Percentiles rank a stretch among this genome's conserved stretches.
phyloP scores from a whole-genome alignment of 179 eudicot genomes.

The Drosera spatulata region DNA sequence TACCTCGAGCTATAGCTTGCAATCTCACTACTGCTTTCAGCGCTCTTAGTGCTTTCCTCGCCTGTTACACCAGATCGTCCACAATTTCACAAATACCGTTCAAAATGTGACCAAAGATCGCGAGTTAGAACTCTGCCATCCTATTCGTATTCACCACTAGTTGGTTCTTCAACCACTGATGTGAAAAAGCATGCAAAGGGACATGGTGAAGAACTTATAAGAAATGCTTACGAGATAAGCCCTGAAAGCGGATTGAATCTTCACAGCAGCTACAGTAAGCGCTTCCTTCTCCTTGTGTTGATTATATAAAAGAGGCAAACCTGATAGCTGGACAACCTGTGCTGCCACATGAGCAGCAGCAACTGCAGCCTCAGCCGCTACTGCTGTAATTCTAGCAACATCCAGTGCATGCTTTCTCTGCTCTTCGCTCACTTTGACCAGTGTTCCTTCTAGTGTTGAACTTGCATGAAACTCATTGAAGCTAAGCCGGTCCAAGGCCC shows the following conservation, averaged over 20 bases:
- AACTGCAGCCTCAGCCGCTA: slow-evolving; percentile 88
- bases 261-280: slow-evolving; percentile 43
- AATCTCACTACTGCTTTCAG: slow-evolving; percentile 73
- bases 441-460: slow-evolving; percentile 22
- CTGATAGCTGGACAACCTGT: slow-evolving; percentile 62
- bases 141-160: not conserved
- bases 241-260: slow-evolving; percentile 67
- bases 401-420: slow-evolving; percentile 63
- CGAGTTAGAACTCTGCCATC: not conserved
- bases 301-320: slow-evolving; percentile 18
- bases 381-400: slow-evolving; percentile 80
- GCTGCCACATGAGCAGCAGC: slow-evolving; percentile 91
- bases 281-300: slow-evolving; percentile 10
- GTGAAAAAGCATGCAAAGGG: not conserved
- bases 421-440: slow-evolving; percentile 54
- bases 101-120: not conserved
- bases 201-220: not conserved
- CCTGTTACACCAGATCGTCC: slow-evolving; percentile 25
- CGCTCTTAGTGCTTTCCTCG: slow-evolving; percentile 77
- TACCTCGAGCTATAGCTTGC: slow-evolving; percentile 79
- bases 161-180: not conserved
- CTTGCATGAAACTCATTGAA: slow-evolving; percentile 24
- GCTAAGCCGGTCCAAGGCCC: slow-evolving; percentile 27
- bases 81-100: not conserved
- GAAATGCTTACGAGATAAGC: slow-evolving; percentile 60